A percentile compares a stretch with the other conserved stretches of the same genome.
Conservation (phyloP, 306 rosid genomes). For the Vigna angularis region DNA sequence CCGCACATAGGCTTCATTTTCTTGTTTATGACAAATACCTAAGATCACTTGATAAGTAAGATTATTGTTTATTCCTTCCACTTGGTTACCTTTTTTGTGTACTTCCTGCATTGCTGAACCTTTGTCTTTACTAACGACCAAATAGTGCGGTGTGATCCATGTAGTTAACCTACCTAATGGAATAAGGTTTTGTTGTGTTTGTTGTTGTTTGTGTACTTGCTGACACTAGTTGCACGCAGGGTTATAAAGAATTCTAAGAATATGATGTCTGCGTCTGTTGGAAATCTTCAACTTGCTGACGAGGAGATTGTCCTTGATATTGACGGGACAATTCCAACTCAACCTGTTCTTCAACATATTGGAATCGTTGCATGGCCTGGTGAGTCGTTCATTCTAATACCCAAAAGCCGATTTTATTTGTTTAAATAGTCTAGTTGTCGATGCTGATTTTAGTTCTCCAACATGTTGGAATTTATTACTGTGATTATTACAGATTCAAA, state of each 20-base stretch:
- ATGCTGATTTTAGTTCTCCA: background rate
- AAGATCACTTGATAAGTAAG: slow-evolving; percentile 81
- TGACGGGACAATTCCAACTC: slow-evolving; percentile 92
- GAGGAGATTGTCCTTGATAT: slow-evolving; percentile 86
- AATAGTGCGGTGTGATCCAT: background rate
- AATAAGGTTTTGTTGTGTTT: slow-evolving; percentile 8
- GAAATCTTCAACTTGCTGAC: slow-evolving; percentile 73
- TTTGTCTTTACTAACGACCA: background rate
- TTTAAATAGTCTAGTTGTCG: background rate
- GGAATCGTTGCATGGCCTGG: slow-evolving; percentile 97
- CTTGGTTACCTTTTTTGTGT: slow-evolving; percentile 24
- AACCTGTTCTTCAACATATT: slow-evolving; percentile 92
- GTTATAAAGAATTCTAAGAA: slow-evolving; percentile 70
- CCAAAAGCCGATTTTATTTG: slow-evolving; percentile 8
- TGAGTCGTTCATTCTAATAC: slow-evolving; percentile 51
- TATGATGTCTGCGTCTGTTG: slow-evolving; percentile 55
- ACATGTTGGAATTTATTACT: background rate
- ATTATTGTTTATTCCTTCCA: slow-evolving; percentile 27
- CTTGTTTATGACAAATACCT: slow-evolving; percentile 88
- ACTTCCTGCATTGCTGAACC: slow-evolving; percentile 6
- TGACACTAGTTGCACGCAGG: slow-evolving; percentile 55
- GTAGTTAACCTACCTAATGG: background rate
- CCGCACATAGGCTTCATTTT: slow-evolving; percentile 77
- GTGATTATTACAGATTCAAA: slow-evolving; percentile 23
- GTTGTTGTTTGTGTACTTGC: slow-evolving; percentile 40